Percentiles rank a stretch among this genome's conserved stretches.
Evolutionary conservation across 2,329 filamentous ascomycete genomes (phyloP).

Genomic region (Calonectria fujianensis): DNA sequence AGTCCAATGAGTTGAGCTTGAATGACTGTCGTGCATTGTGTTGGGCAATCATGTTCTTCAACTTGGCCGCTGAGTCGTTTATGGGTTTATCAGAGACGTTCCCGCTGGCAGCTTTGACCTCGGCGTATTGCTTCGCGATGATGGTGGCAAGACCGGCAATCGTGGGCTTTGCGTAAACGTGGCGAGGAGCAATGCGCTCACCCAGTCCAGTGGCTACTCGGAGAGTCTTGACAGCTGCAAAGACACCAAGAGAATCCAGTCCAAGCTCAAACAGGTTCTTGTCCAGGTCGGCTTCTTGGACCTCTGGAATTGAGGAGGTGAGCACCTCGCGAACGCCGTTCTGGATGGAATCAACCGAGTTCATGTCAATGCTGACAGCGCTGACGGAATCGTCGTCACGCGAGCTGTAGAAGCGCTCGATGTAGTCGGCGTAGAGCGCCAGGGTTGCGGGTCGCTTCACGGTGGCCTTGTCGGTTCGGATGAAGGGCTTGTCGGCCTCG

Average conservation of each 20-base stretch:
- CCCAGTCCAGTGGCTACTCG: constrained; percentile 54
- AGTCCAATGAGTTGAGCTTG: constrained; percentile 57
- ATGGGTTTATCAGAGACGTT: background rate
- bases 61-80: constrained; percentile 60
- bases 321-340: constrained; percentile 46
- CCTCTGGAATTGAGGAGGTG: constrained; percentile 44
- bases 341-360: constrained; percentile 51
- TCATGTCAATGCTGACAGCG: constrained; percentile 46
- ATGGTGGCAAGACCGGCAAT: constrained; percentile 52
- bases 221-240: constrained; percentile 57
- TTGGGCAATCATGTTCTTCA: constrained; percentile 45
- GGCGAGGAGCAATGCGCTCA: constrained; percentile 57
- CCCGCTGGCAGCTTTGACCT: constrained; percentile 14
- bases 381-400: constrained; percentile 40
- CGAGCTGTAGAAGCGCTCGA: constrained; percentile 66
- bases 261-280: constrained; percentile 56
- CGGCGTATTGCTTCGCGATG: constrained; percentile 46
- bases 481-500: constrained; percentile 64
- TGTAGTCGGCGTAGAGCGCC: constrained; percentile 65
- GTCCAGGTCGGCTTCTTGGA: constrained; percentile 46
- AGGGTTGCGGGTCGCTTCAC: constrained; percentile 64
- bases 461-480: constrained; percentile 67
- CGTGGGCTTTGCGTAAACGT: constrained; percentile 60
- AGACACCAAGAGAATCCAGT: constrained; percentile 58
- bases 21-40: constrained; percentile 57